Base-by-base conservation (phyloP, 768 basidiomycete species). In the Tremella fuciformis region DNA sequence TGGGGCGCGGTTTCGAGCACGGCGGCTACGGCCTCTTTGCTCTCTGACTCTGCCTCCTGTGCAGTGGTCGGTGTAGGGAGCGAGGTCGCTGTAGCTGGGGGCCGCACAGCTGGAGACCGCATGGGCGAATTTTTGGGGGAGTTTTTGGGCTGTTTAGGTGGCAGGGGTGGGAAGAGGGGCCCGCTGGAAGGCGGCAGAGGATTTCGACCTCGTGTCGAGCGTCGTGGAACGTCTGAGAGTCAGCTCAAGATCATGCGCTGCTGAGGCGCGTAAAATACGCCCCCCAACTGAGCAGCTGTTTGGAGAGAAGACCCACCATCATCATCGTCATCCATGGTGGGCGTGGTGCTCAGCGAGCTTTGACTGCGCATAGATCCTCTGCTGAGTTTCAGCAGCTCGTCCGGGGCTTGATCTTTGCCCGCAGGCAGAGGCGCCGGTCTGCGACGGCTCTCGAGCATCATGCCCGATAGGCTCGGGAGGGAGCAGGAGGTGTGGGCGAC, bases 41-140 rank as follows among this genome's bases (percentile, higher is more conserved):
- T 15, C n/a, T 58, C 57, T 19, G 13, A 22, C 19, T 58, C 57
- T 18, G 26, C 25, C 18, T 52, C 50, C 16, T 58, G 25, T 22
- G 16, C 49, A 26, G 49, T 92, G 89, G 15, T 89, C 89, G 57
- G 91, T 88, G 64, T 92, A 85, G 77, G 92, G 92, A 22, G 90
- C 88, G 47, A 91, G 81, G 29, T 89, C 88, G 70, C n/a, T 61
- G 19, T 13, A 38, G 55, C 56, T 42, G 55, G 51, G 50, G 65
- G 49, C 6, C 42, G 42, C n/a, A 41, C 48, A 29, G 13, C 51
- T 71, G 73, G 53, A 50, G 65, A 57, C 2, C 59, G 63, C 64
- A 34, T 75, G 44, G 44, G 69, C 50, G 38, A 67, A 37, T 66
- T 63, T 26, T 79, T 66, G 19, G 75, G 71, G 13, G 67, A 75